phyloP scores from a whole-genome alignment of 805 yeast species.

The Yamadazyma insecticola region DNA sequence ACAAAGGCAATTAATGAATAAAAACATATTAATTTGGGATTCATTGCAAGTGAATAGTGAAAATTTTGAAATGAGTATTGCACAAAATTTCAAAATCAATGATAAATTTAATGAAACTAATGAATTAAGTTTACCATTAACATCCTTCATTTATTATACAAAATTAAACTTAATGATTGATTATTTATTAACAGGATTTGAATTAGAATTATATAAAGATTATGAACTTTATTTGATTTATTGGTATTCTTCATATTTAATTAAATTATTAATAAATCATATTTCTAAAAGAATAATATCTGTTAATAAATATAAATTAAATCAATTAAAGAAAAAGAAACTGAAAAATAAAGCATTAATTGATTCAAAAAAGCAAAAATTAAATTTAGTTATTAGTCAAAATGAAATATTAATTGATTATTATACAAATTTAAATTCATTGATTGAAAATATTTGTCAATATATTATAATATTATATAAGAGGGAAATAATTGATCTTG shows the following conservation, averaged over 20 bases:
- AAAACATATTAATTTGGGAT: slow-evolving; percentile 63
- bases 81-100: slow-evolving; percentile 31
- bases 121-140: slow-evolving; percentile 55
- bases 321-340: slow-evolving; percentile 6
- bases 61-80: slow-evolving; percentile 48
- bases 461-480: slow-evolving; percentile 3
- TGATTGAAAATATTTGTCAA: slow-evolving; percentile 2
- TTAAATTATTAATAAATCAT: slow-evolving; percentile 38
- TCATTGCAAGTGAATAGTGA: slow-evolving; percentile 75
- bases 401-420: slow-evolving; percentile 4
- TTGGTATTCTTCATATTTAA: slow-evolving; percentile 60
- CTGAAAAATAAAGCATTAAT: slow-evolving; percentile 5
- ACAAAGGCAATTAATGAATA: slow-evolving; percentile 68
- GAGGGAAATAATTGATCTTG: slow-evolving; percentile 3
- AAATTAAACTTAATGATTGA: slow-evolving; percentile 72
- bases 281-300: slow-evolving; percentile 33
- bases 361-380: slow-evolving; percentile 7
- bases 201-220: slow-evolving; percentile 63
- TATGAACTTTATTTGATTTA: slow-evolving; percentile 66
- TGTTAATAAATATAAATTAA: slow-evolving; percentile 9
- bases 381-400: slow-evolving; percentile 3
- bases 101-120: slow-evolving; percentile 24
- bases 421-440: slow-evolving; percentile 3
- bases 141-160: slow-evolving; percentile 63
- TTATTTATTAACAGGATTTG: slow-evolving; percentile 69